Percentiles rank a stretch among this genome's conserved stretches.
phyloP scores from a whole-genome alignment of 345 rosid species.

The Reutealis trisperma region DNA sequence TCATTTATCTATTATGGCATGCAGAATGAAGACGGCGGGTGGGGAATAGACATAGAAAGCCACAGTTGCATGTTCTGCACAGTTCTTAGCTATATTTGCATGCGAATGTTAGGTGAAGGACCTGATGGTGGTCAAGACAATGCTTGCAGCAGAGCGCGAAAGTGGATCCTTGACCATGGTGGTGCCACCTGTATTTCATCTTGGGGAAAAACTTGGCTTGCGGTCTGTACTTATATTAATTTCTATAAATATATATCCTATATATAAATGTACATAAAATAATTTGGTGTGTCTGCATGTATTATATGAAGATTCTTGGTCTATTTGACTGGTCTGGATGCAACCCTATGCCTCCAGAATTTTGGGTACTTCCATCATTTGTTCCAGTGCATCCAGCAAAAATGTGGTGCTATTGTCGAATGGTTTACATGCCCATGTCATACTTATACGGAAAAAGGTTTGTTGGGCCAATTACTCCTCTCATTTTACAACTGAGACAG shows the following conservation, averaged over 20 bases:
- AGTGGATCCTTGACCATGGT: constrained; percentile 28
- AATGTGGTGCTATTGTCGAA: constrained; percentile 32
- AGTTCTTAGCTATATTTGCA: constrained; percentile 12
- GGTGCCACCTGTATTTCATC: constrained; percentile 18
- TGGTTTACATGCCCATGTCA: constrained; percentile 31
- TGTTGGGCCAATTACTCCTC: constrained; percentile 22
- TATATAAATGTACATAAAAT: no score
- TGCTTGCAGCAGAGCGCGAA: constrained; percentile 18
- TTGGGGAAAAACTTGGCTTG: constrained; percentile 31
- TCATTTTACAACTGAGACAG: constrained; percentile 19
- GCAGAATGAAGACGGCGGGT: constrained; percentile 33
- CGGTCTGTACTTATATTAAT: not conserved
- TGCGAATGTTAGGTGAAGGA: constrained; percentile 21
- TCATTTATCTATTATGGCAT: not conserved
- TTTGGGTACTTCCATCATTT: constrained; percentile 16
- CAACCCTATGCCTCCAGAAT: constrained; percentile 30
- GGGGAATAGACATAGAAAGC: constrained; percentile 26
- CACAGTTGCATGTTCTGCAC: constrained; percentile 28
- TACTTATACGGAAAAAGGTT: constrained; percentile 27
- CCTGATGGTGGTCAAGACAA: constrained; percentile 16
- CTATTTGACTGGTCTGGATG: constrained; percentile 26
- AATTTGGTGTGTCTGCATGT: not conserved
- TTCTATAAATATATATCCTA: no score
- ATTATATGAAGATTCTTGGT: constrained; percentile 19
- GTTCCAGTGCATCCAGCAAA: constrained; percentile 28